Conservation (phyloP, 352 stramenopile genomes). For the Pelagophyceae sp. region DNA sequence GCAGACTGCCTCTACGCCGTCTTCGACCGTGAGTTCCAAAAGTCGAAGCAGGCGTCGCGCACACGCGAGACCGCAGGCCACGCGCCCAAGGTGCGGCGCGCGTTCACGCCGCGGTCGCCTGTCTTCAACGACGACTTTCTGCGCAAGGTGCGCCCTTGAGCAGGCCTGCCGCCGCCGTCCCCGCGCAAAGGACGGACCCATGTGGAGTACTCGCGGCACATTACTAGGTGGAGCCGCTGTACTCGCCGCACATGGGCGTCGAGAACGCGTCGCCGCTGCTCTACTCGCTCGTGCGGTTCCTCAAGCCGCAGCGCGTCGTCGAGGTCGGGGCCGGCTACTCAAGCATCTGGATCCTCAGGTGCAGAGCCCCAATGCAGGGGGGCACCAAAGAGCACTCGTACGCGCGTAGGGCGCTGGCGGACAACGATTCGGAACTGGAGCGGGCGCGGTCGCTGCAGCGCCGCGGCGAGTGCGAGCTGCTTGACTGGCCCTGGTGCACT, state of each 20-base stretch:
- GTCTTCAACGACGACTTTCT: not conserved
- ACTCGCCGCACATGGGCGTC: slow-evolving; percentile 56
- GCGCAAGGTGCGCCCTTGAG: too few relatives aligned
- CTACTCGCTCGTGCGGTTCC: slow-evolving; percentile 48
- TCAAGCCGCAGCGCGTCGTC: slow-evolving; percentile 43
- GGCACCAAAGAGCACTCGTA: too few relatives aligned
- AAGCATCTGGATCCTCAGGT: slow-evolving; percentile 46
- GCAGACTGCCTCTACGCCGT: slow-evolving; percentile 48
- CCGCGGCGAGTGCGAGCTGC: slow-evolving; percentile 35
- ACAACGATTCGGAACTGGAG: slow-evolving; percentile 52
- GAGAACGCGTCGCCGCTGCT: slow-evolving; percentile 50
- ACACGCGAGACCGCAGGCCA: too few relatives aligned
- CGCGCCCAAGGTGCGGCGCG: slow-evolving; percentile 38
- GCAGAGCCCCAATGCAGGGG: too few relatives aligned
- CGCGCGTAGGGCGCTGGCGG: slow-evolving; percentile 47
- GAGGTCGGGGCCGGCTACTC: slow-evolving; percentile 57
- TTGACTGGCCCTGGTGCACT: slow-evolving; percentile 49
- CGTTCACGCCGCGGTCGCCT: slow-evolving; percentile 38
- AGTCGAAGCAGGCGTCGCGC: too few relatives aligned
- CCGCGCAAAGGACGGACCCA: slow-evolving; percentile 38
- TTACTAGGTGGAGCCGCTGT: slow-evolving; percentile 33
- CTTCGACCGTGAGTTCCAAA: too few relatives aligned
- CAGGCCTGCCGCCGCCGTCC: too few relatives aligned
- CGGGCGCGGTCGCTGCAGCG: slow-evolving; percentile 34
- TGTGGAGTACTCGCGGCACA: slow-evolving; percentile 26